Evolutionary conservation across 371 early-diverging fungal genomes (phyloP).

Genomic region (Syncephalastrum contaminatum): DNA sequence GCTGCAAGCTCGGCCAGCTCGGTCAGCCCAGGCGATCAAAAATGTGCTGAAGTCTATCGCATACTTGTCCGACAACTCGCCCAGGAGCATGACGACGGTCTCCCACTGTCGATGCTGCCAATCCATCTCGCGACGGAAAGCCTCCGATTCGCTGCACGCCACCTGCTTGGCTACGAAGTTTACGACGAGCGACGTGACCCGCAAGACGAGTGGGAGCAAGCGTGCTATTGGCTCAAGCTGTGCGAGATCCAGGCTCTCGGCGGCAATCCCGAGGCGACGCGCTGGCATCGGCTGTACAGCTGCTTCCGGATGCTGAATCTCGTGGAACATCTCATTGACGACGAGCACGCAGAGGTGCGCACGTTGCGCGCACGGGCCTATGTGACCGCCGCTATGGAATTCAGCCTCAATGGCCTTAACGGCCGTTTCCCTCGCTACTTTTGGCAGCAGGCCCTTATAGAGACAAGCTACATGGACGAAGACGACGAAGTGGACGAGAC

Average conservation of each 20-base stretch:
- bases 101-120: slow-evolving; percentile 9
- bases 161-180: slow-evolving; percentile 36
- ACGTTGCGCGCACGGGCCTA: slow-evolving; percentile 36
- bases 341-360: slow-evolving; percentile 14
- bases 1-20: background rate
- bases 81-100: slow-evolving; percentile 15
- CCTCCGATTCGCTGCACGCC: slow-evolving; percentile 29
- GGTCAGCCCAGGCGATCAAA: slow-evolving; percentile 32
- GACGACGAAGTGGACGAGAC: background rate
- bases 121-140: slow-evolving; percentile 20
- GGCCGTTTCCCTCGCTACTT: slow-evolving; percentile 22
- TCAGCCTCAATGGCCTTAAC: slow-evolving; percentile 19
- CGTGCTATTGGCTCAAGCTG: slow-evolving; percentile 40
- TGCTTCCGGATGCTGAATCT: slow-evolving; percentile 42
- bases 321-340: slow-evolving; percentile 34
- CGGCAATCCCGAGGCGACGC: slow-evolving; percentile 22
- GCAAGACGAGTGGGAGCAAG: slow-evolving; percentile 36
- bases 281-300: slow-evolving; percentile 27
- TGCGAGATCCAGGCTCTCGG: slow-evolving; percentile 40
- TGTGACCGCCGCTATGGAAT: slow-evolving; percentile 42
- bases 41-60: slow-evolving; percentile 26
- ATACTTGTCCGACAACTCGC: slow-evolving; percentile 21
- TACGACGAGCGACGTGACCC: slow-evolving; percentile 15
- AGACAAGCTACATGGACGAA: slow-evolving; percentile 13
- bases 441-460: slow-evolving; percentile 26